phyloP scores from a whole-genome alignment of 1,139 yeast genomes.

The Candida sp. region DNA sequence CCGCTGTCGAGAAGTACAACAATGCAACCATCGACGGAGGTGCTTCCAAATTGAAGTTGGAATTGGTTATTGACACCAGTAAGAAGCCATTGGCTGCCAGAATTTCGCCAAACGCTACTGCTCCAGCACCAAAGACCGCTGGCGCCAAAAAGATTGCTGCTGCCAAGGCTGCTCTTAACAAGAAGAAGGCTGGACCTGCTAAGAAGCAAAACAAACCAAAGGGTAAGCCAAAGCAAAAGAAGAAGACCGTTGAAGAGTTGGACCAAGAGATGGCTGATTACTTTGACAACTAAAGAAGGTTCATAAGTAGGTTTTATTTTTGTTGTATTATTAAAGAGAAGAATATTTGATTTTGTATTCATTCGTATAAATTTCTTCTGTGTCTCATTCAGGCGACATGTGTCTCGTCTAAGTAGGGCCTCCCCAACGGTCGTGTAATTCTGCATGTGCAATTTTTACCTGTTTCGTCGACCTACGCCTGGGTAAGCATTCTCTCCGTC shows the following conservation, averaged over 20 bases:
- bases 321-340: not conserved
- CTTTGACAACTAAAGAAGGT: slow-evolving; percentile 37
- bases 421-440: not conserved
- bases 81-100: slow-evolving; percentile 77
- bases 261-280: slow-evolving; percentile 96
- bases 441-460: not conserved
- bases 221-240: slow-evolving; percentile 46
- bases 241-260: slow-evolving; percentile 86
- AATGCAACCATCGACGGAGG: slow-evolving; percentile 96
- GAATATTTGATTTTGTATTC: not conserved
- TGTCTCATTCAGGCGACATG: not conserved
- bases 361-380: not conserved
- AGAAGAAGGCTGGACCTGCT: slow-evolving; percentile 23
- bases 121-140: slow-evolving; percentile 22
- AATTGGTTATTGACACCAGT: slow-evolving; percentile 85
- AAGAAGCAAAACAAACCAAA: slow-evolving; percentile 26
- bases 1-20: slow-evolving; percentile 84
- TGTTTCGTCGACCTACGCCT: not conserved
- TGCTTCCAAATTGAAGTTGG: slow-evolving; percentile 75
- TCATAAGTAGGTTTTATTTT: not conserved
- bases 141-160: slow-evolving; percentile 33
- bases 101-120: slow-evolving; percentile 41
- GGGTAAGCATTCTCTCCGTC: no score
- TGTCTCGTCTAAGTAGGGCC: not conserved
- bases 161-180: slow-evolving; percentile 23